These are phyloP conservation scores for Backusella tarrabulga DNA, from an alignment of 192 early-diverging fungal genomes.

Conservation along the genomic window DNA sequence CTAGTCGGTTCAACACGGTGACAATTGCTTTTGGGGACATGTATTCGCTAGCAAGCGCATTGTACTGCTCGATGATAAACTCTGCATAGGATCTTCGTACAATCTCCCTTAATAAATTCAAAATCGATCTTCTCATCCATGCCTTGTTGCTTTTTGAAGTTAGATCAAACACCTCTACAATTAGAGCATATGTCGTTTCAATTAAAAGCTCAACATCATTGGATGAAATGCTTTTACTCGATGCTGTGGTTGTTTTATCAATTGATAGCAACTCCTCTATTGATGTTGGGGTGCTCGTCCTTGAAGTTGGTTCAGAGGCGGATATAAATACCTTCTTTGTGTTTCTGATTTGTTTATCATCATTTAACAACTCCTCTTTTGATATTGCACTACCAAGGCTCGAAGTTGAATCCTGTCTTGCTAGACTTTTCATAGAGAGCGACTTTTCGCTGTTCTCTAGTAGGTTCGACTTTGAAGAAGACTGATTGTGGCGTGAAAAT, in stretches of 20 bases:
- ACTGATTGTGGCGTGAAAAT: not conserved
- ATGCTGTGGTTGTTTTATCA: not conserved
- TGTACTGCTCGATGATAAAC: conserved; percentile 25
- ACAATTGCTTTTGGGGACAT: conserved; percentile 13
- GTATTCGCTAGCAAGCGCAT: conserved; percentile 24
- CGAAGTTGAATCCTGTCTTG: not conserved
- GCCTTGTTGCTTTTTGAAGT: conserved; percentile 28
- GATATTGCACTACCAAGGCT: not conserved
- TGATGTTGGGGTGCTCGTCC: not conserved
- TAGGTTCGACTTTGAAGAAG: not conserved
- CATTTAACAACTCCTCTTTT: not conserved
- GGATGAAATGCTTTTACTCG: not conserved
- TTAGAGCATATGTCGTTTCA: conserved; percentile 34
- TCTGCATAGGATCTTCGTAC: conserved; percentile 34
- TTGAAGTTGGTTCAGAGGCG: not conserved
- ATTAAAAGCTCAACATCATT: conserved; percentile 32
- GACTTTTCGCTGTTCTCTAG: not conserved
- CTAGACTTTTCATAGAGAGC: not conserved
- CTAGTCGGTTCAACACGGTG: not conserved
- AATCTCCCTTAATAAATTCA: conserved; percentile 34
- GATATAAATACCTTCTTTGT: not conserved
- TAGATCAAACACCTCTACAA: conserved; percentile 34
- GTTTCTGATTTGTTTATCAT: not conserved
- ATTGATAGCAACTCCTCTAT: not conserved
- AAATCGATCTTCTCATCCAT: conserved; percentile 32